Evolutionary conservation across 139 green algal species (phyloP).

Genomic region (Medakamo hakoo): DNA sequence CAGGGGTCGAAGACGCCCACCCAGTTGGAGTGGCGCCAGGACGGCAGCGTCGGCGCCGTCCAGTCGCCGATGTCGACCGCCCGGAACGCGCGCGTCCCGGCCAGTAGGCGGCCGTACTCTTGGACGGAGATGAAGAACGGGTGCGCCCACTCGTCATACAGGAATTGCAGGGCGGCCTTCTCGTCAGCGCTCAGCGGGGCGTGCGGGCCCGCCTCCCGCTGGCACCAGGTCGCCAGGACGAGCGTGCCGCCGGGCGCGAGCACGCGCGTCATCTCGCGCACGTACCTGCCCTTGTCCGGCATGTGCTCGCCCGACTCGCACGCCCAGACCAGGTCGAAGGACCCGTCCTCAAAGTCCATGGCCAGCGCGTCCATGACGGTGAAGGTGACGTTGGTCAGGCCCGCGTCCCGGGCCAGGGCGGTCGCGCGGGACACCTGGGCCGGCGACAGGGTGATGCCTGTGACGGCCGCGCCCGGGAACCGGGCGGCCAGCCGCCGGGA

Average conservation of each 20-base stretch:
- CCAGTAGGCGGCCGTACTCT: slow-evolving; percentile 57
- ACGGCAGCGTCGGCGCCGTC: slow-evolving; percentile 63
- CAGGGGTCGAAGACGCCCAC: slow-evolving; percentile 86
- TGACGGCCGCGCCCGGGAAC: slow-evolving; percentile 49
- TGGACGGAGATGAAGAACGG: slow-evolving; percentile 88
- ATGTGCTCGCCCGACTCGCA: slow-evolving; percentile 97
- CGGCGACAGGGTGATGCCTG: slow-evolving; percentile 79
- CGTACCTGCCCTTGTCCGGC: slow-evolving; percentile 92
- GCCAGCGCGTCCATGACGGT: slow-evolving; percentile 85
- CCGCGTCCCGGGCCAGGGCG: slow-evolving; percentile 58
- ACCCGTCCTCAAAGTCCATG: slow-evolving; percentile 73
- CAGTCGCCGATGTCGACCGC: slow-evolving; percentile 52
- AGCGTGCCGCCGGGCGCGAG: slow-evolving; percentile 72
- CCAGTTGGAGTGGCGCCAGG: slow-evolving; percentile 87
- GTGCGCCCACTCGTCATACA: slow-evolving; percentile 94
- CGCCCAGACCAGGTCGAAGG: slow-evolving; percentile 94
- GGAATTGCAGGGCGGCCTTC: slow-evolving; percentile 62
- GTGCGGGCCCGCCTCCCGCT: slow-evolving; percentile 53
- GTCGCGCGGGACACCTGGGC: slow-evolving; percentile 69
- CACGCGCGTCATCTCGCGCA: slow-evolving; percentile 81
- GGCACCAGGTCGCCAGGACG: slow-evolving; percentile 83
- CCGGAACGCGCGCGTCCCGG: slow-evolving; percentile 46
- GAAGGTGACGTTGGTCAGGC: slow-evolving; percentile 57
- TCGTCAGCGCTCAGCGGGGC: slow-evolving; percentile 22
- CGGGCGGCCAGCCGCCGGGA: slow-evolving; percentile 61